A percentile compares a stretch with the other conserved stretches of the same genome.
phyloP scores from a whole-genome alignment of 1,284 basidiomycete genomes.

The Neolentinus lepideus region DNA sequence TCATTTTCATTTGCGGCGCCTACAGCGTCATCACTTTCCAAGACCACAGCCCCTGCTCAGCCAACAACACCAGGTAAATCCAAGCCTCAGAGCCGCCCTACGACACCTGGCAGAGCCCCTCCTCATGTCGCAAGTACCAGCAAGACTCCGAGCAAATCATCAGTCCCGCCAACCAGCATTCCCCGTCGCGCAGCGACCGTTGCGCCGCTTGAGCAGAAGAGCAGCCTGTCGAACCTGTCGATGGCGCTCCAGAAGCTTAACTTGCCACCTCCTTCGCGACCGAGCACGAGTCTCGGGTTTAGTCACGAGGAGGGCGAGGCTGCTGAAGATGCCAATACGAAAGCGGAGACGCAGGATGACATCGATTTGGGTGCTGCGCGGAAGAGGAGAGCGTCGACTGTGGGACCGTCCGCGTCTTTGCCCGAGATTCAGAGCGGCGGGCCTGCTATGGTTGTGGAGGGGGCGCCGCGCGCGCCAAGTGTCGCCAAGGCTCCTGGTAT shows the following conservation, averaged over 20 bases:
- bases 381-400: not conserved
- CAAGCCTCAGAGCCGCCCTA: conserved; percentile 4
- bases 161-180: not conserved
- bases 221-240: conserved; percentile 39
- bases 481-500: conserved; percentile 6
- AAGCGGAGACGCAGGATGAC: conserved; percentile 9
- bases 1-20: conserved; percentile 21
- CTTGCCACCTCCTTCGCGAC: conserved; percentile 49
- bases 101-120: conserved; percentile 3
- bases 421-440: not conserved
- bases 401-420: not conserved
- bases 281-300: conserved; percentile 62
- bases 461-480: too few species aligned
- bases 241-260: conserved; percentile 57
- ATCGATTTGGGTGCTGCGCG: conserved; percentile 1
- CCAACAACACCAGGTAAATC: conserved; percentile 9
- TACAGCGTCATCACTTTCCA: conserved; percentile 22
- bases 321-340: conserved; percentile 15
- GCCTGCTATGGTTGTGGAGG: not conserved
- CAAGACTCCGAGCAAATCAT: not conserved
- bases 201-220: not conserved
- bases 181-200: not conserved
- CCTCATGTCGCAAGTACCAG: conserved; percentile 3
- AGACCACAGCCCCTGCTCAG: conserved; percentile 13
- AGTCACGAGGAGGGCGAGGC: conserved; percentile 26